Evolutionary conservation across 1,139 yeast species (phyloP), one percentile per base, ranked within the genome.

Genomic region (Scheffersomyces insectosa): DNA sequence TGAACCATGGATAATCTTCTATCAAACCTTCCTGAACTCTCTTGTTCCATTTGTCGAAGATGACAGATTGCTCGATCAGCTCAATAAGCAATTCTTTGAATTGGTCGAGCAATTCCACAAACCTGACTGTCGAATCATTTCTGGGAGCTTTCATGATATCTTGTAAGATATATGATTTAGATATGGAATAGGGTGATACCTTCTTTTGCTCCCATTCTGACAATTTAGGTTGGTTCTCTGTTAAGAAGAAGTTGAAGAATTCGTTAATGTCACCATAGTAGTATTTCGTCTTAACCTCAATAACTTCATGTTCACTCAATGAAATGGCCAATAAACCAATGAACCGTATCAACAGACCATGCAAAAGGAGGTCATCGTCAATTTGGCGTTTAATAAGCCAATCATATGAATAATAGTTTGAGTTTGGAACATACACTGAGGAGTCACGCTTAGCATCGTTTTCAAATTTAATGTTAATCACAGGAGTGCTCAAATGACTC

Each of bases 1-100:
- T 70, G 65, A 83, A 86, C 88, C 93, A 84, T 1, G 95, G 88
- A 52, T 78, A 83, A 54, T 85, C 95, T 38, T 72, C 67, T 1
- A 70, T 63, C 40, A 84, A 74, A 23, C 74, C 69, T 1, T 62
- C 62, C 50, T 79, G 81, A 12, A 86, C 68, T 2, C 58, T 55
- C 9, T 52, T 46, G 32, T 67, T 68, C 49, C 66, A 68, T 2
- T 44, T 48, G 47, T 79, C 83, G 44, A 74, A 72, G 1, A 44
- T 46, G 8, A 54, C 41, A 7, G 58, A 42, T 42, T 53, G 42
- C n/a, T 54, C 39, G 37, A 58, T 52, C 70, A 75, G 70, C 11
- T 57, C 51, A 30, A 63, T 51, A 29, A 49, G 35, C 3, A 45
- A 38, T 3, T 38, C 33, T 4, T 49, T 39, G 13, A 65, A 48